phyloP scores from a whole-genome alignment of 352 stramenopile species.

The Thraustochytrium striatum region DNA sequence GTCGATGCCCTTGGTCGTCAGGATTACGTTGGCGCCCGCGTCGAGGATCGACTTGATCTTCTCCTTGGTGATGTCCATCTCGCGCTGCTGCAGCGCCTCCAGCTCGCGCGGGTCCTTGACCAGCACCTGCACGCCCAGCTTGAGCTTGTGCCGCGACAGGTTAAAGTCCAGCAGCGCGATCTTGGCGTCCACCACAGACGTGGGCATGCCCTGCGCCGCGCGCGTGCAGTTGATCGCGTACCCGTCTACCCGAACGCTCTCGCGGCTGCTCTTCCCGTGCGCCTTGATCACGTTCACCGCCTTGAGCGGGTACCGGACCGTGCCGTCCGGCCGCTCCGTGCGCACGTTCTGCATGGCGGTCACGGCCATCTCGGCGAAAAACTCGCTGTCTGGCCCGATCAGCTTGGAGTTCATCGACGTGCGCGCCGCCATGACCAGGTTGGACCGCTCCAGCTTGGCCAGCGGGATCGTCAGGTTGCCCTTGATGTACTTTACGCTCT shows the following conservation, averaged over 20 bases:
- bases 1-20: slow-evolving; percentile 99
- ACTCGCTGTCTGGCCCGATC: slow-evolving; percentile 90
- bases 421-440: slow-evolving; percentile 86
- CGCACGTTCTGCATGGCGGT: slow-evolving; percentile 93
- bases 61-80: slow-evolving; percentile 99
- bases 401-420: slow-evolving; percentile 99
- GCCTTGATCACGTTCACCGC: slow-evolving; percentile 99
- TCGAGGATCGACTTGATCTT: slow-evolving; percentile 99
- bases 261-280: slow-evolving; percentile 77
- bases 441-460: slow-evolving; percentile 83
- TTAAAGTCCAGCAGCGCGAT: slow-evolving; percentile 99
- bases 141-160: slow-evolving; percentile 95
- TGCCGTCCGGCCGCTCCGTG: slow-evolving; percentile 65
- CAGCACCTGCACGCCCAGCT: slow-evolving; percentile 83
- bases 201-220: slow-evolving; percentile 96
- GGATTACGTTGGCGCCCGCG: slow-evolving; percentile 93
- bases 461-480: slow-evolving; percentile 93
- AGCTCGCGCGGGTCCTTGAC: slow-evolving; percentile 69
- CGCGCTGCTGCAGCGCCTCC: slow-evolving; percentile 94
- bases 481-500: slow-evolving; percentile 98
- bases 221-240: slow-evolving; percentile 96
- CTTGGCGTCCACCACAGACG: slow-evolving; percentile 80
- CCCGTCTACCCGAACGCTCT: slow-evolving; percentile 80
- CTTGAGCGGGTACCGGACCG: slow-evolving; percentile 88
- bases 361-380: slow-evolving; percentile 96